Conservation (phyloP, 2,329 filamentous ascomycete species). For the Alternaria metachromatica region DNA sequence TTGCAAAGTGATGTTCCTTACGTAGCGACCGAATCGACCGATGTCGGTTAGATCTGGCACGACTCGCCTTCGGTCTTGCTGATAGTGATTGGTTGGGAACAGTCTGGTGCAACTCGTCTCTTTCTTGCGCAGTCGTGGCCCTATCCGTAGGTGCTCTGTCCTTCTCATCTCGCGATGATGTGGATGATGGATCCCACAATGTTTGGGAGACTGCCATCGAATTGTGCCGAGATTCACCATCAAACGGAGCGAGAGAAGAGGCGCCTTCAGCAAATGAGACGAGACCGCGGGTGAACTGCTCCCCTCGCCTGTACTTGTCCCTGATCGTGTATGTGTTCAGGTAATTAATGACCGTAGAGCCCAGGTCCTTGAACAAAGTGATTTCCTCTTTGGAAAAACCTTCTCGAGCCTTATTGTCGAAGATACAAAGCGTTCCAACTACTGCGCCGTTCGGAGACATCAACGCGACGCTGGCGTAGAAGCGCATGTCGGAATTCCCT, state of each 20-base stretch:
- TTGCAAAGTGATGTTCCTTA: not conserved
- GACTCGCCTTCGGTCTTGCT: not conserved
- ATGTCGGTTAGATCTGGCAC: slow-evolving; percentile 16
- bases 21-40: slow-evolving; percentile 26
- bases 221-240: not conserved
- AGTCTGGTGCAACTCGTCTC: too few relatives aligned
- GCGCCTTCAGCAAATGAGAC: slow-evolving; percentile 41
- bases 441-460: slow-evolving; percentile 28
- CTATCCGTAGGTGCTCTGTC: too few relatives aligned
- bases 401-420: slow-evolving; percentile 27
- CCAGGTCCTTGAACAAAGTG: slow-evolving; percentile 29
- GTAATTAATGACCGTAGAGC: slow-evolving; percentile 34
- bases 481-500: slow-evolving; percentile 14
- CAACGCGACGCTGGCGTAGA: slow-evolving; percentile 40
- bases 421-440: slow-evolving; percentile 35
- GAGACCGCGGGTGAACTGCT: slow-evolving; percentile 41
- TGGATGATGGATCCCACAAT: too few relatives aligned
- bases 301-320: slow-evolving; percentile 34
- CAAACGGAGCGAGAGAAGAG: slow-evolving; percentile 26
- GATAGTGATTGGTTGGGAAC: not conserved
- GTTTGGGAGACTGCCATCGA: not conserved
- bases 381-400: slow-evolving; percentile 22
- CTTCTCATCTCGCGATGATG: too few relatives aligned
- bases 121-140: too few relatives aligned
- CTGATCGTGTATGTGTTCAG: slow-evolving; percentile 35